A percentile compares a stretch with the other conserved stretches of the same genome.
These are phyloP conservation scores for Torulaspora microellipsoides DNA, from an alignment of 805 yeast species.

Conservation along the genomic window DNA sequence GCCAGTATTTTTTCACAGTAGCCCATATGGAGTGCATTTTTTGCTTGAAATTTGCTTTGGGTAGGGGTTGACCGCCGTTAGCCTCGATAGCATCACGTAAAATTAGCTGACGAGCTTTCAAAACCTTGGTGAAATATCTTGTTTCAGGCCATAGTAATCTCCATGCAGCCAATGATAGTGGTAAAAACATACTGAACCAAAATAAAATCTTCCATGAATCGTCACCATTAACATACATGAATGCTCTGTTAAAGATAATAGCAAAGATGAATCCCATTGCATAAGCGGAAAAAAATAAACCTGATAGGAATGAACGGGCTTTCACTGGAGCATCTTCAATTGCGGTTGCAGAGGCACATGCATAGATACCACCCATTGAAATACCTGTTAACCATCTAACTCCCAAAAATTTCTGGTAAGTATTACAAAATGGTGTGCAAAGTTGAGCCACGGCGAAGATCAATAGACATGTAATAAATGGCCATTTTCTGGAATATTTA, in stretches of 20 bases:
- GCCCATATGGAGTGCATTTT: conserved; percentile 31
- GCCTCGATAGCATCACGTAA: conserved; percentile 21
- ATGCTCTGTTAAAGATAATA: conserved; percentile 60
- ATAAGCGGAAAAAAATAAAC: conserved; percentile 53
- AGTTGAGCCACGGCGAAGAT: conserved; percentile 54
- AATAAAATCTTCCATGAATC: conserved; percentile 67
- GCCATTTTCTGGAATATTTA: conserved; percentile 63
- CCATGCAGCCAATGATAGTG: conserved; percentile 54
- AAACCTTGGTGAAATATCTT: conserved; percentile 40
- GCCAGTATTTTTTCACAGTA: conserved; percentile 52
- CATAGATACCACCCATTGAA: conserved; percentile 69
- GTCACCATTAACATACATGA: conserved; percentile 38
- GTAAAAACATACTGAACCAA: conserved; percentile 72
- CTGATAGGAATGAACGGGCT: conserved; percentile 60
- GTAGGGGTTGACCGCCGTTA: conserved; percentile 22
- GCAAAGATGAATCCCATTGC: conserved; percentile 65
- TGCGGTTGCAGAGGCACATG: conserved; percentile 61
- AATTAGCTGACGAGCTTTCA: conserved; percentile 24
- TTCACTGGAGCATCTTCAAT: conserved; percentile 57
- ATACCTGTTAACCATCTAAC: conserved; percentile 63
- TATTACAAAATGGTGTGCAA: conserved; percentile 61
- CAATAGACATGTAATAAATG: conserved; percentile 49
- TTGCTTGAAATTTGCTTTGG: conserved; percentile 18
- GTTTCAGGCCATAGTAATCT: conserved; percentile 59
- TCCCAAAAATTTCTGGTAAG: conserved; percentile 53